Percentiles rank a stretch among this genome's conserved stretches.
These are phyloP conservation scores for Oleoguttula mirabilis DNA, from an alignment of 495 filamentous ascomycete genomes.

Conservation along the genomic window DNA sequence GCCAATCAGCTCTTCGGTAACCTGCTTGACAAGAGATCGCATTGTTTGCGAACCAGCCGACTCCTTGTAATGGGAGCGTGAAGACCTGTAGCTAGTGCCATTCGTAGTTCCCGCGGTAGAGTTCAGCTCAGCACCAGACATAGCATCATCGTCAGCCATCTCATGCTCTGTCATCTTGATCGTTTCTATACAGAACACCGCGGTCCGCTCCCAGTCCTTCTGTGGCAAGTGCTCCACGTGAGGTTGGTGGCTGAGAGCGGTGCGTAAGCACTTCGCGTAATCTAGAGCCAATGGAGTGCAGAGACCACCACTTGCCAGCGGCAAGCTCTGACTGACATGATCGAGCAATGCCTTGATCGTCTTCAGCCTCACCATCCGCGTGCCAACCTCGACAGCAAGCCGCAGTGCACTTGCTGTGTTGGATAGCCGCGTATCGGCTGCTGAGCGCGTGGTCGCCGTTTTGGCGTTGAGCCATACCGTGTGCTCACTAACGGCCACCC, in stretches of 20 bases:
- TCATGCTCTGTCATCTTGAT: constrained; percentile 24
- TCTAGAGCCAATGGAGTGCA: constrained; percentile 60
- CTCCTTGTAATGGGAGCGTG: constrained; percentile 10
- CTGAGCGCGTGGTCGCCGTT: constrained; percentile 34
- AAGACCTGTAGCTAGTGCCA: constrained; percentile 12
- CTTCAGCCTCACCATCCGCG: constrained; percentile 56
- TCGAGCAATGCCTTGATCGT: constrained; percentile 66
- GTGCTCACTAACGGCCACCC: constrained; percentile 53
- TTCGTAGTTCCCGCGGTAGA: not conserved
- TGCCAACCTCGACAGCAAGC: constrained; percentile 53
- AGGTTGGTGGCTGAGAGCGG: constrained; percentile 56
- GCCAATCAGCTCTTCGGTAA: constrained; percentile 15
- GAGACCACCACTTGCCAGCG: constrained; percentile 47
- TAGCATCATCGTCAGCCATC: not conserved
- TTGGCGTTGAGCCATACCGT: constrained; percentile 47
- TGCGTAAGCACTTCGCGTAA: constrained; percentile 63
- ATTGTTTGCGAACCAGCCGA: constrained; percentile 8
- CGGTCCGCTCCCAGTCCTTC: constrained; percentile 54
- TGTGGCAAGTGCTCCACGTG: constrained; percentile 64
- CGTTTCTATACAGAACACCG: constrained; percentile 53
- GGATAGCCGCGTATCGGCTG: constrained; percentile 47
- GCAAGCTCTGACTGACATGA: constrained; percentile 68
- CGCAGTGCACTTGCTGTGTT: constrained; percentile 62
- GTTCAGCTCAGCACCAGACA: constrained; percentile 2
- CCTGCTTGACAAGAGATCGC: constrained; percentile 9